Percentiles rank a stretch among this genome's conserved stretches.
Conservation (phyloP, 352 stramenopile genomes). For the Phytophthora pluvialis region DNA sequence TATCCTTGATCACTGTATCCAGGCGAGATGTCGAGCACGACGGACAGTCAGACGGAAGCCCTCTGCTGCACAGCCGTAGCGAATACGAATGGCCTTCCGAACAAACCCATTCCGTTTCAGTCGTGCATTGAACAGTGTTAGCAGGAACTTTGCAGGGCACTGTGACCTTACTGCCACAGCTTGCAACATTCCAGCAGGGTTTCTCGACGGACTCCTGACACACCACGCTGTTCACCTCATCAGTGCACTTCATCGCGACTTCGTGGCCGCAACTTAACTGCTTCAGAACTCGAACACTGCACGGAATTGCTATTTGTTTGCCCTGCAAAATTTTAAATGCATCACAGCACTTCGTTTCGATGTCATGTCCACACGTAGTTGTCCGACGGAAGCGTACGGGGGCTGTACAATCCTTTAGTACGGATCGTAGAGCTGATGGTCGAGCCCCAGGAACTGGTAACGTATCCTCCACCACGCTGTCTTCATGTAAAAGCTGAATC, state of each 20-base stretch:
- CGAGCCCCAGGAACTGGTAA: constrained; percentile 33
- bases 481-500: constrained; percentile 37
- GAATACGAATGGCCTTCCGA: constrained; percentile 40
- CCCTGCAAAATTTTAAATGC: constrained; percentile 51
- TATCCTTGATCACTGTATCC: constrained; percentile 34
- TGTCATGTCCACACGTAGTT: constrained; percentile 60
- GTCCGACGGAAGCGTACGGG: constrained; percentile 48
- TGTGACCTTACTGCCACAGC: constrained; percentile 45
- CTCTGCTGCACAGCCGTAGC: constrained; percentile 55
- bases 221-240: constrained; percentile 32
- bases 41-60: constrained; percentile 58
- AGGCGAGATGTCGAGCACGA: constrained; percentile 47
- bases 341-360: constrained; percentile 57
- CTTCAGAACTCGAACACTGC: constrained; percentile 41
- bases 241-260: constrained; percentile 44
- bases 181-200: constrained; percentile 65
- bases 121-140: constrained; percentile 43
- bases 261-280: constrained; percentile 51
- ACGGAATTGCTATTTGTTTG: constrained; percentile 18
- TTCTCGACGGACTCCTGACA: constrained; percentile 51
- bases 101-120: constrained; percentile 53
- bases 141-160: constrained; percentile 30
- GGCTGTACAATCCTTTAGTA: constrained; percentile 45
- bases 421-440: constrained; percentile 30
- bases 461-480: constrained; percentile 49